phyloP scores from a whole-genome alignment of 768 basidiomycete genomes.

The Pisolithus orientalis region DNA sequence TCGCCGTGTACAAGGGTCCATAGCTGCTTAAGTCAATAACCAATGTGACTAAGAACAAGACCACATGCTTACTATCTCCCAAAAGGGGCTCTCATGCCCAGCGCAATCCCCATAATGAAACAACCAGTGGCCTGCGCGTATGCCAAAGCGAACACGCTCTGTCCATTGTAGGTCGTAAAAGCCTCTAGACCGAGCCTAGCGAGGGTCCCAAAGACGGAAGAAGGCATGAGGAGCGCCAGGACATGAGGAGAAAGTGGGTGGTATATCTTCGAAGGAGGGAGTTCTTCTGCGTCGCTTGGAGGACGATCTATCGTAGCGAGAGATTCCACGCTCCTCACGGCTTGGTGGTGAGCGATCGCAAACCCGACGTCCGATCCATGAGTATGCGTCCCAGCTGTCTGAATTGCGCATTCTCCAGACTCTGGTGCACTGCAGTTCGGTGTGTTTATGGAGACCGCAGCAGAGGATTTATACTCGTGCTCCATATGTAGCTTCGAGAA shows the following conservation, averaged over 20 bases:
- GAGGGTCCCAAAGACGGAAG: slow-evolving; percentile 81
- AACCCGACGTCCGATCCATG: neutral
- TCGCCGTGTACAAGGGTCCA: slow-evolving; percentile 79
- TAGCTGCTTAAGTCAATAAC: slow-evolving; percentile 46
- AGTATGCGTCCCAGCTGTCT: neutral
- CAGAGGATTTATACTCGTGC: too few species aligned
- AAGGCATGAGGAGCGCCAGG: slow-evolving; percentile 67
- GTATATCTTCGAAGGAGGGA: slow-evolving; percentile 33
- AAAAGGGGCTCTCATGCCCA: slow-evolving; percentile 67
- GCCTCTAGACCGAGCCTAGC: slow-evolving; percentile 75
- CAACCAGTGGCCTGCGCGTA: slow-evolving; percentile 89
- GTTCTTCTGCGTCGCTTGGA: slow-evolving; percentile 26
- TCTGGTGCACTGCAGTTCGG: neutral
- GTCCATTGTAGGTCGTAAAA: slow-evolving; percentile 66
- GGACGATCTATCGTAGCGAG: slow-evolving; percentile 38
- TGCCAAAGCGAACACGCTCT: slow-evolving; percentile 72
- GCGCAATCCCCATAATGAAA: slow-evolving; percentile 80
- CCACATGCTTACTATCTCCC: slow-evolving; percentile 57
- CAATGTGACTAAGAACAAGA: slow-evolving; percentile 1
- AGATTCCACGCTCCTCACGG: slow-evolving; percentile 27
- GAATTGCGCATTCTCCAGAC: neutral
- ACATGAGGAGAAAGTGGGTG: slow-evolving; percentile 57
- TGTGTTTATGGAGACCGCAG: too few species aligned
- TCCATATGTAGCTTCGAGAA: too few species aligned
- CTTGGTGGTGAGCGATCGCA: neutral